These are phyloP conservation scores for Lactarius deliciosus DNA, from an alignment of 768 basidiomycete species.

Conservation along the genomic window DNA sequence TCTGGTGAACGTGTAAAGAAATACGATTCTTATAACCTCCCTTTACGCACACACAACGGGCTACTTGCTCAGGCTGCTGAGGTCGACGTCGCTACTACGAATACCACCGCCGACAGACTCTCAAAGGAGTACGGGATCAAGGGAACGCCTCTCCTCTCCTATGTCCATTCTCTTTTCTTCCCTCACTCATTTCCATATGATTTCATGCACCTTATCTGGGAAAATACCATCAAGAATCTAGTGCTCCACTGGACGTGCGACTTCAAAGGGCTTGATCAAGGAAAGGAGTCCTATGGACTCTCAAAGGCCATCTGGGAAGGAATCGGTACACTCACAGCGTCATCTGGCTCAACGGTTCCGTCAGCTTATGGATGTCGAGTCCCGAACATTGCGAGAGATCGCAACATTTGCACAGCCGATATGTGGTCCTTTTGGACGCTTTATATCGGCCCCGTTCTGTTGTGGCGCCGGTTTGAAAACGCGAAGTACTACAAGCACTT, in stretches of 20 bases:
- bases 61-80: conserved; percentile 36
- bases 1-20: not conserved
- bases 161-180: not conserved
- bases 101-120: conserved; percentile 37
- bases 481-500: conserved; percentile 24
- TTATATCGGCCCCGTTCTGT: not conserved
- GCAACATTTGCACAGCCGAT: conserved; percentile 29
- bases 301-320: not conserved
- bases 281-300: not conserved
- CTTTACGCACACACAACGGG: conserved; percentile 37
- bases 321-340: not conserved
- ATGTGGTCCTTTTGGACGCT: conserved; percentile 20
- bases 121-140: conserved; percentile 45
- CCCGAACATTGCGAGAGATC: not conserved
- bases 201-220: conserved; percentile 8
- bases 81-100: conserved; percentile 36
- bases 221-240: not conserved
- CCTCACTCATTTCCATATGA: not conserved
- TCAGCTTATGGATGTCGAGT: not conserved
- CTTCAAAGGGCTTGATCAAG: not conserved
- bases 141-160: not conserved
- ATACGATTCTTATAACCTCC: conserved; percentile 38
- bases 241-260: not conserved
- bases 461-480: not conserved
- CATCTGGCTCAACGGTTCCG: not conserved